Evolutionary conservation across 345 rosid species (phyloP).

Genomic region (Viola odorata): DNA sequence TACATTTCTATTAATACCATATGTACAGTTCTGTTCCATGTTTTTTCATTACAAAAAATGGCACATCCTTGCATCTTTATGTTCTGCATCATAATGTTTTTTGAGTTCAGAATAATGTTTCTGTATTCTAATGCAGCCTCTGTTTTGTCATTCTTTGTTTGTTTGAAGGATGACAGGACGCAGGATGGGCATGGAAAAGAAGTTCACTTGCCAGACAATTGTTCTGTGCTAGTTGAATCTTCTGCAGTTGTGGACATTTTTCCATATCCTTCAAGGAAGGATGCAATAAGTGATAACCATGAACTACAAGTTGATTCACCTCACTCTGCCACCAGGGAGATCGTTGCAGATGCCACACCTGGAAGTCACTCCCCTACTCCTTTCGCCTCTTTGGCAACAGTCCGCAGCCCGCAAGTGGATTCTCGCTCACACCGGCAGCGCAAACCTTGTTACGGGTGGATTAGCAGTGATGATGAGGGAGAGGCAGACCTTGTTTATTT

Average conservation of each 20-base stretch:
- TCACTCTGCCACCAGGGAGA: too few species aligned
- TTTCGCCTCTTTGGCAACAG: conserved; percentile 1
- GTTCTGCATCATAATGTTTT: too few species aligned
- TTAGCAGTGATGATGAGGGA: conserved; percentile 19
- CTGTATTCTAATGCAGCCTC: not conserved
- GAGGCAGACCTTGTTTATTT: not conserved
- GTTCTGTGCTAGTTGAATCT: too few species aligned
- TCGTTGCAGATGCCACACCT: too few species aligned
- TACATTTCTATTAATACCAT: too few species aligned
- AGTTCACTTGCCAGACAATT: not conserved
- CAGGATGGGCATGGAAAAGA: not conserved
- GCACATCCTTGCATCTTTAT: too few species aligned
- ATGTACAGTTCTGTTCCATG: too few species aligned
- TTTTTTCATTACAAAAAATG: too few species aligned
- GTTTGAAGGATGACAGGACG: conserved; percentile 5
- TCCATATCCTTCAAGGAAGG: not conserved
- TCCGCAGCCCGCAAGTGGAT: not conserved
- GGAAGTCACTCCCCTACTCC: not conserved
- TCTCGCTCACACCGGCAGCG: not conserved
- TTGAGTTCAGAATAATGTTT: too few species aligned
- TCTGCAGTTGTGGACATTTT: not conserved
- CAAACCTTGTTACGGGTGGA: conserved; percentile 23
- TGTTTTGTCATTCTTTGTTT: not conserved
- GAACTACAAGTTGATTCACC: not conserved
- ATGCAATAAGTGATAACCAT: not conserved